Percentiles rank a stretch among this genome's conserved stretches.
phyloP scores from a whole-genome alignment of 805 yeast genomes.

The Starmerella scarabaei region DNA sequence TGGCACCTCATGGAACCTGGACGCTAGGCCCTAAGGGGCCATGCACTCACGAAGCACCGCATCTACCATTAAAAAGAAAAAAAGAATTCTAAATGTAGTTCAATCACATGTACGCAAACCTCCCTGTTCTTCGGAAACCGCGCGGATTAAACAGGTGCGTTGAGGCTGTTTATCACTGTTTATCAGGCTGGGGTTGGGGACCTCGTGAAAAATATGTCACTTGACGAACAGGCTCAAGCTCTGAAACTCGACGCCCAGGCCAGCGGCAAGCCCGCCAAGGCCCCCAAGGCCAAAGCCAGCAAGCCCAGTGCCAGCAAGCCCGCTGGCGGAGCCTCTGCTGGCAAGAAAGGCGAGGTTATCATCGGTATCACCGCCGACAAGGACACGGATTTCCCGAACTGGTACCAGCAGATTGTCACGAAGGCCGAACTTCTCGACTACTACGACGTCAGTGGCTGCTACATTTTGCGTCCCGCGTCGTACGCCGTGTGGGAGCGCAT shows the following conservation, averaged over 20 bases:
- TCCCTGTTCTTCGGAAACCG: no score
- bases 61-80: no score
- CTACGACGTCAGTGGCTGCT: constrained; percentile 98
- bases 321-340: constrained; percentile 12
- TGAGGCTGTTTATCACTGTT: no score
- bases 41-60: no score
- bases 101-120: no score
- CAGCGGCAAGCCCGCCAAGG: constrained; percentile 57
- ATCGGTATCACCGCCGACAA: constrained; percentile 93
- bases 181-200: no score
- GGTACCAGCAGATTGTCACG: constrained; percentile 94
- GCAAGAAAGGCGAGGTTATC: constrained; percentile 21
- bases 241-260: constrained; percentile 74
- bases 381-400: constrained; percentile 79
- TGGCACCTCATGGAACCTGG: no score
- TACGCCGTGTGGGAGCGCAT: constrained; percentile 90
- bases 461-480: constrained; percentile 91
- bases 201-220: no score
- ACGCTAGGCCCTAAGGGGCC: no score
- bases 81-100: no score
- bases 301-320: constrained; percentile 20
- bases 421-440: constrained; percentile 98
- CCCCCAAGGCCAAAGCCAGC: no score
- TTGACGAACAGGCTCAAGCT: constrained; percentile 12
- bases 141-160: no score